A percentile compares a stretch with the other conserved stretches of the same genome.
These are phyloP conservation scores for Clonostachys rhizophaga DNA, from an alignment of 2,329 filamentous ascomycete species.

Conservation along the genomic window DNA sequence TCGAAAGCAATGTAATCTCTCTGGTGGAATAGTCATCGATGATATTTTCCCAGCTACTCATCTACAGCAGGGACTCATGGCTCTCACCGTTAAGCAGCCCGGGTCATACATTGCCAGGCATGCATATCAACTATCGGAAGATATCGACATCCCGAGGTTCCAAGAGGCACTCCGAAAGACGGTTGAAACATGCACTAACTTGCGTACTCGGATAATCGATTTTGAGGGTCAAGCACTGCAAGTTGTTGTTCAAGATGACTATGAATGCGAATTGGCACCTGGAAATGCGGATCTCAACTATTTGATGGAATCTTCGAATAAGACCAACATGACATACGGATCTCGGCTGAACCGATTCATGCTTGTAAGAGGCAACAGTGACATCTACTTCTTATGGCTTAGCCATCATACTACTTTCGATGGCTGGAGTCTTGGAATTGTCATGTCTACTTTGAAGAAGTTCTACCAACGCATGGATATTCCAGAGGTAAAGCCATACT, in stretches of 20 bases:
- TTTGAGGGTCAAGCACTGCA: conserved; percentile 1
- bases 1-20: not conserved
- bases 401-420: conserved; percentile 18
- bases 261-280: not conserved
- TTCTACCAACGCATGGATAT: not conserved
- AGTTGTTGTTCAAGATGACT: conserved; percentile 4
- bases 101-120: conserved; percentile 29
- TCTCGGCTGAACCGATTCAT: conserved; percentile 1
- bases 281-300: not conserved
- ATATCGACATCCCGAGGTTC: conserved; percentile 13
- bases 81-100: conserved; percentile 20
- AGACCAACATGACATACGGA: not conserved
- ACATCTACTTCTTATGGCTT: conserved; percentile 11
- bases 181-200: conserved; percentile 2
- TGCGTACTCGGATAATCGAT: conserved; percentile 5
- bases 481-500: not conserved
- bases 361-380: not conserved
- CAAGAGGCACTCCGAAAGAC: conserved; percentile 16
- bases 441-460: conserved; percentile 1
- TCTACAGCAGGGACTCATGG: conserved; percentile 32
- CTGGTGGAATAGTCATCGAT: conserved; percentile 1
- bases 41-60: conserved; percentile 33
- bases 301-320: not conserved
- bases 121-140: conserved; percentile 10
- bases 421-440: conserved; percentile 11